Percentiles rank a stretch among this genome's conserved stretches.
Evolutionary conservation across 2,329 filamentous ascomycete genomes (phyloP).

Genomic region (Blumeria graminis): DNA sequence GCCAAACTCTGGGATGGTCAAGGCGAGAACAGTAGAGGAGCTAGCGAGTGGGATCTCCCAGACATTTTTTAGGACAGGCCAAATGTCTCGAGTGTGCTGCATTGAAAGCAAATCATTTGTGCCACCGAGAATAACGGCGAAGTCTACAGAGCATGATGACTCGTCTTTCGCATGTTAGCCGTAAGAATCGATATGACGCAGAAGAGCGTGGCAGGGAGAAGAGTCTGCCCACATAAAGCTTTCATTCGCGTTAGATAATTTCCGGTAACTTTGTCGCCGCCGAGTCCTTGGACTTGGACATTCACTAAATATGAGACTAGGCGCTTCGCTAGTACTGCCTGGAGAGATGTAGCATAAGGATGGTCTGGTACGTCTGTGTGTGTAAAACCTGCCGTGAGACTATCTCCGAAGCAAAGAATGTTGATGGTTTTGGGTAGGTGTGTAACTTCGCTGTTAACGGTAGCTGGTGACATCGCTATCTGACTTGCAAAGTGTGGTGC

Average conservation of each 20-base stretch:
- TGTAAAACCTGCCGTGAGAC: conserved; percentile 31
- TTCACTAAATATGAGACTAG: conserved; percentile 21
- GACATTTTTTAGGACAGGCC: conserved; percentile 22
- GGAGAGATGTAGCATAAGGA: conserved; percentile 28
- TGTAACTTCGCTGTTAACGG: too few species aligned
- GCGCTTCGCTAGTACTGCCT: conserved; percentile 21
- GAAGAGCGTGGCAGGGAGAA: neutral
- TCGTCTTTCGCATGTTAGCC: conserved; percentile 5
- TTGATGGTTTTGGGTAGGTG: neutral
- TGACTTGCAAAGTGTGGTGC: too few species aligned
- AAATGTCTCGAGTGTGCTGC: conserved; percentile 19
- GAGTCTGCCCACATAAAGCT: conserved; percentile 15
- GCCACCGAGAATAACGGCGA: conserved; percentile 37
- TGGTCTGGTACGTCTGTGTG: conserved; percentile 19
- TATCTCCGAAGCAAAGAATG: conserved; percentile 14
- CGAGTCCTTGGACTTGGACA: conserved; percentile 23
- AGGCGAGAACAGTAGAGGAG: conserved; percentile 31
- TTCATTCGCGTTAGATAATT: conserved; percentile 12
- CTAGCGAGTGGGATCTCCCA: conserved; percentile 26
- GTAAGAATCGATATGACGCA: neutral
- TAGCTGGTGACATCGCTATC: too few species aligned
- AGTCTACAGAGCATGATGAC: conserved; percentile 20
- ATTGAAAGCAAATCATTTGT: conserved; percentile 34
- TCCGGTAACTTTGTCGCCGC: conserved; percentile 25
- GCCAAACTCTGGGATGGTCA: conserved; percentile 34